Base-by-base conservation (phyloP, 305 asterid genomes). In the Lippia alba region DNA sequence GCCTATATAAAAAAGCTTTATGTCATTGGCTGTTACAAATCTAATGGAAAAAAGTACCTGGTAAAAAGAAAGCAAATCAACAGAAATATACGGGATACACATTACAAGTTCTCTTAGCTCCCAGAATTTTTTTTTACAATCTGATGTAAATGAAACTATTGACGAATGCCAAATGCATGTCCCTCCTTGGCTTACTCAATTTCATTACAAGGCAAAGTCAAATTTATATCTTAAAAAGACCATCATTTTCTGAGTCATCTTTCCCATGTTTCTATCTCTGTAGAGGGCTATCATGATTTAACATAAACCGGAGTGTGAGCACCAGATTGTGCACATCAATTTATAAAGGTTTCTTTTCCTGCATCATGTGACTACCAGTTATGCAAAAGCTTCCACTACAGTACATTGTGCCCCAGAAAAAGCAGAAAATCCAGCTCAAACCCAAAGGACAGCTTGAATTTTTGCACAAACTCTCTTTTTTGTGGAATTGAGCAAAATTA, bases 351-450 rank as follows among this genome's bases (percentile, higher is more conserved):
- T 24, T 24, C 30, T 24, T 24, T 24, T 24, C 30, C 30, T 24
- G 30, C 30, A 24, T 24, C 30, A 24, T 24, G 30, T 24, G 30
- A 24, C 30, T 24, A 24, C 30, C 15, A 61, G 39, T 4, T 41
- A 44, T 54, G 6, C 14, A 65, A 59, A 59, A 49, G 57, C 44
- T 40, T 49, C 20, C 56, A 12, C 17, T 30, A 14, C 39, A 64
- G 45, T 8, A 33, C 56, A 36, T 36, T 36, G 41, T 36, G 0
- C 41, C 6, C 41, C 41, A 36, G 41, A 2, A 36, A 59, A 56
- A 70, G 51, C 17, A 49, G 32, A 72, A 60, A 33, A 69, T 54
- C 65, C 48, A 68, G 57, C 24, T 56, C 24, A 55, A 36, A 56
- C 64, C 36, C 20, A 16, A 41, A 32, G 67, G 55, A 48, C 30